Base-by-base conservation (phyloP, 441 rosid genomes). In the Corymbia calophylla region DNA sequence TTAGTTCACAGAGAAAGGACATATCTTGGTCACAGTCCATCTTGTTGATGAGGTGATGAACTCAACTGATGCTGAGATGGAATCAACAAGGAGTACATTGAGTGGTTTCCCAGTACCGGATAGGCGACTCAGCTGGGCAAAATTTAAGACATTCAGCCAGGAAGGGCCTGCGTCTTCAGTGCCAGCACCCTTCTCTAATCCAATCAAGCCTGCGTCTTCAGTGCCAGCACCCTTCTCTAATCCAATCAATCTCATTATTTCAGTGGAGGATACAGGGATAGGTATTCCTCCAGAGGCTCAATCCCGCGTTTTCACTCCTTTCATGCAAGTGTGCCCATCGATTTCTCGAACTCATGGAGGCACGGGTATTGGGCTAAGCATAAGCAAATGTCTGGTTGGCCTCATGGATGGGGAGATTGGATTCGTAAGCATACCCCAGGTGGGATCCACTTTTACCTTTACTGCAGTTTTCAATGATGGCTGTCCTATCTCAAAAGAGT, bases 301-400 rank as follows among this genome's bases (percentile, higher is more conserved):
- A 87, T 89, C 99, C 87, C 99, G 99, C n/a, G 93, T 97, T 87
- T 97, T 97, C 91, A 96, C 98, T 44, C 99, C 97, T 64, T 97
- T 96, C 91, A 95, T 97, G 98, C 99, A 97, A 92, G 99, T 96
- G 32, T 96, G 95, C 85, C 98, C 98, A 39, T 97, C 99, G 68
- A 96, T 96, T 88, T 97, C 98, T 18, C 92, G 99, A 88, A 96
- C 95, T 18, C 96, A 95, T 84, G 99, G 99, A 53, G 99, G 99
- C 89, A 97, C 99, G 13, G 99, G 99, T 16, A 97, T 97, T 91
- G 99, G 99, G 58, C 95, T 97, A 39, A 97, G 99, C 94, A 97
- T 97, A 92, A 97, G 99, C 95, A 97, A 97, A 93, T 95, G 95
- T 92, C 92, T 97, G 92, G 99, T 97, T 85, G 93, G 93, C 86